Conservation (phyloP, 148 eudicot genomes). For the Simmondsia chinensis region DNA sequence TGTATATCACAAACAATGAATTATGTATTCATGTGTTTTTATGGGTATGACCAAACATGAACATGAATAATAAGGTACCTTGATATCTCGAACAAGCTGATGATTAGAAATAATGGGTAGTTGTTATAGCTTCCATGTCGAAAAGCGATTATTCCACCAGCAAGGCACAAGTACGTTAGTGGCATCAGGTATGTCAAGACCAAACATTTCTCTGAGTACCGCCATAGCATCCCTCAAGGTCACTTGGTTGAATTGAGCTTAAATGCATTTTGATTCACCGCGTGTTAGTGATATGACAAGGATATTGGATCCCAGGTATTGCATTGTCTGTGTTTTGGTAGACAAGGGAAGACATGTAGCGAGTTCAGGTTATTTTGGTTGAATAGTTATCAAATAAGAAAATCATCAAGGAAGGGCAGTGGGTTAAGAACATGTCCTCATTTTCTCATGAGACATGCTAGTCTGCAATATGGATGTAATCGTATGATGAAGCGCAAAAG, state of each 20-base stretch:
- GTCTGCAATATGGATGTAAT: no score
- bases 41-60: no score
- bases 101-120: slow-evolving; percentile 58
- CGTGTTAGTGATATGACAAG: slow-evolving; percentile 78
- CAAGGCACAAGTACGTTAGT: slow-evolving; percentile 73
- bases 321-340: slow-evolving; percentile 92
- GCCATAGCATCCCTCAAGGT: slow-evolving; percentile 83
- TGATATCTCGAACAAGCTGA: slow-evolving; percentile 45
- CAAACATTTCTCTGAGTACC: slow-evolving; percentile 74
- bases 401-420: no score
- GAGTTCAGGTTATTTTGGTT: no score
- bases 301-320: slow-evolving; percentile 74
- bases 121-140: slow-evolving; percentile 82
- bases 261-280: slow-evolving; percentile 72
- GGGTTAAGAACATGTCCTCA: no score
- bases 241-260: slow-evolving; percentile 65
- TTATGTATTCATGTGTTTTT: no score
- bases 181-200: slow-evolving; percentile 71
- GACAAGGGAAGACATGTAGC: slow-evolving; percentile 16
- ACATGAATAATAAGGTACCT: no score
- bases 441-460: no score
- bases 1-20: no score
- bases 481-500: no score
- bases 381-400: no score
- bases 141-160: slow-evolving; percentile 86